A percentile compares a stretch with the other conserved stretches of the same genome.
These are phyloP conservation scores for Clitoria ternatea DNA, from an alignment of 306 rosid genomes.

Conservation along the genomic window DNA sequence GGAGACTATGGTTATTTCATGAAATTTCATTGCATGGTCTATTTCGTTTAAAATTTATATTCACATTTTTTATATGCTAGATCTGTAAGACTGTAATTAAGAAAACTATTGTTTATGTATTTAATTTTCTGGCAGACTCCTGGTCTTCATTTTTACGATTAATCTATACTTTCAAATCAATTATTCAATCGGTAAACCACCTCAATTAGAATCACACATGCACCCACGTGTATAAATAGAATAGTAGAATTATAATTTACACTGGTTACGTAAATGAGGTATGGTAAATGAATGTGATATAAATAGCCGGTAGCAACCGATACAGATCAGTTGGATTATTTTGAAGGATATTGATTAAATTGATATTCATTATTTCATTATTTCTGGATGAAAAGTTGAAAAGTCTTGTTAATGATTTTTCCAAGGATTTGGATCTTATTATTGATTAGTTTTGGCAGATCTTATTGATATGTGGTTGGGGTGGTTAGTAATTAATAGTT, in stretches of 20 bases:
- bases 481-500: not conserved
- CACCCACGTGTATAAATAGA: not conserved
- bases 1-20: conserved; percentile 20
- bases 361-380: too few species aligned
- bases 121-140: not conserved
- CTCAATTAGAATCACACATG: not conserved
- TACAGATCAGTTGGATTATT: not conserved
- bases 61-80: not conserved
- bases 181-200: not conserved
- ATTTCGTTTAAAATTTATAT: not conserved
- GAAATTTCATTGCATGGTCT: not conserved
- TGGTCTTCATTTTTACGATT: not conserved
- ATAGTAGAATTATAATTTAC: not conserved
- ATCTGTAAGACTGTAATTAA: conserved; percentile 10
- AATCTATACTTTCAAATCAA: not conserved
- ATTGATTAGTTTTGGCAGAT: not conserved
- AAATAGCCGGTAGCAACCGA: not conserved
- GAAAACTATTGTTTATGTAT: not conserved
- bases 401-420: not conserved
- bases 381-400: too few species aligned
- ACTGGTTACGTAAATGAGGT: not conserved
- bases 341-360: not conserved
- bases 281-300: not conserved
- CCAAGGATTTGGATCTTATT: not conserved
- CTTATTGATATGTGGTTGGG: not conserved